Percentiles rank a stretch among this genome's conserved stretches.
These are phyloP conservation scores for Mycena alexandri DNA, from an alignment of 768 basidiomycete genomes.

Conservation along the genomic window DNA sequence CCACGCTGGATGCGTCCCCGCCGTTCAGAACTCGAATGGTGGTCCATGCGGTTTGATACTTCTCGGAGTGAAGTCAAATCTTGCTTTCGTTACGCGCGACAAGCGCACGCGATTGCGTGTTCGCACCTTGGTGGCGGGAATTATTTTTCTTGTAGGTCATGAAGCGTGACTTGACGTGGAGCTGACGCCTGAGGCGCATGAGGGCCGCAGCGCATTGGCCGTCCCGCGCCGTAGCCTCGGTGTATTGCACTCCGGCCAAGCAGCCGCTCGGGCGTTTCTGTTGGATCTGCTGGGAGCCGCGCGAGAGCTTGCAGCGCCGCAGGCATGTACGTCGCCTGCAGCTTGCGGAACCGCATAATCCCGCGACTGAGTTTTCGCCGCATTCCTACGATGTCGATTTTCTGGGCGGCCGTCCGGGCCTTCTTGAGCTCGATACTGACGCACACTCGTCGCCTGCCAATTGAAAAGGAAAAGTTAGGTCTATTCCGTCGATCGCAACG, in stretches of 20 bases:
- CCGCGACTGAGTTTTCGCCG: slow-evolving; percentile 2
- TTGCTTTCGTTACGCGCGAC: no score
- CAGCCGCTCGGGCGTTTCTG: neutral
- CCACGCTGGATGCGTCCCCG: neutral
- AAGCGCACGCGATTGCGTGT: slow-evolving; percentile 2
- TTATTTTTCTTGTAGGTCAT: slow-evolving; percentile 15
- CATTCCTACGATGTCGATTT: neutral
- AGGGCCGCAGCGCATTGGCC: slow-evolving; percentile 27
- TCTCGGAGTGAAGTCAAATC: no score
- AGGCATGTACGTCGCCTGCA: slow-evolving; percentile 22
- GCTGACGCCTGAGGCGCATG: slow-evolving; percentile 17
- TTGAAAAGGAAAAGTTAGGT: neutral
- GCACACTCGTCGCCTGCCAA: neutral
- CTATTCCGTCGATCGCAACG: neutral
- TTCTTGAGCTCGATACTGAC: slow-evolving; percentile 27
- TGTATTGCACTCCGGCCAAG: neutral
- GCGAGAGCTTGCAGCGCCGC: neutral
- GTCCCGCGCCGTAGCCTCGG: slow-evolving; percentile 13
- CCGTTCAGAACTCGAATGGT: no score
- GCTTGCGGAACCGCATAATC: slow-evolving; percentile 2
- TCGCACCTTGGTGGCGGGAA: slow-evolving; percentile 16
- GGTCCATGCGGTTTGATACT: no score
- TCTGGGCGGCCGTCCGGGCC: neutral
- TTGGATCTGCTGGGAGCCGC: neutral
- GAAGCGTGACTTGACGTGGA: slow-evolving; percentile 19